Conservation (phyloP, 2,329 filamentous ascomycete species). For the Neofusicoccum cordaticola region DNA sequence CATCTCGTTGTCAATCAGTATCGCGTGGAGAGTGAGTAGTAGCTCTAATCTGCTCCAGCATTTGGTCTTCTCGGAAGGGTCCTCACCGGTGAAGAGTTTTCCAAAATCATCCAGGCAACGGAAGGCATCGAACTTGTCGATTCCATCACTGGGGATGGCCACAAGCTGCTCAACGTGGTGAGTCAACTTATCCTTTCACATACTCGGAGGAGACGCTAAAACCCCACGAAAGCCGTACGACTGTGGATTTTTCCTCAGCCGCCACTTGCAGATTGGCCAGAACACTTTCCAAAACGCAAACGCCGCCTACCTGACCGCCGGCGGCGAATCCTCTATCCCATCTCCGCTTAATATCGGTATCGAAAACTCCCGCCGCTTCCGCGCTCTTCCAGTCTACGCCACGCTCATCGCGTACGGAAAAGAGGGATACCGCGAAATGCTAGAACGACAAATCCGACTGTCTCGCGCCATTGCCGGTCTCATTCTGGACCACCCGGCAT, state of each 20-base stretch:
- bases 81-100: constrained; percentile 60
- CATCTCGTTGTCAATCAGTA: background rate
- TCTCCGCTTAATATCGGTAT: constrained; percentile 83
- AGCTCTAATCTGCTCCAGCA: constrained; percentile 44
- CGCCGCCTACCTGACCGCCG: constrained; percentile 68
- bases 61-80: constrained; percentile 80
- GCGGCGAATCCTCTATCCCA: constrained; percentile 53
- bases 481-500: constrained; percentile 59
- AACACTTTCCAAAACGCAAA: constrained; percentile 78
- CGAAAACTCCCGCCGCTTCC: constrained; percentile 88
- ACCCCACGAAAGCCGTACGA: constrained; percentile 67
- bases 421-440: constrained; percentile 65
- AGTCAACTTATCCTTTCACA: constrained; percentile 28
- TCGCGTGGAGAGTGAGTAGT: background rate
- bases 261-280: constrained; percentile 56
- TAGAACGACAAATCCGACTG: constrained; percentile 69
- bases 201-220: background rate
- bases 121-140: constrained; percentile 77
- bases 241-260: constrained; percentile 83
- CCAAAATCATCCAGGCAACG: constrained; percentile 48
- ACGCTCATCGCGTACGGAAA: constrained; percentile 72
- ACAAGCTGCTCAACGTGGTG: constrained; percentile 89
- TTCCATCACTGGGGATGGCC: constrained; percentile 80
- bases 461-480: constrained; percentile 65
- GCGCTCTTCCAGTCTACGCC: constrained; percentile 85